Evolutionary conservation across 768 basidiomycete species (phyloP), one percentile per base, ranked within the genome.

Genomic region (Amanita fuliginea): DNA sequence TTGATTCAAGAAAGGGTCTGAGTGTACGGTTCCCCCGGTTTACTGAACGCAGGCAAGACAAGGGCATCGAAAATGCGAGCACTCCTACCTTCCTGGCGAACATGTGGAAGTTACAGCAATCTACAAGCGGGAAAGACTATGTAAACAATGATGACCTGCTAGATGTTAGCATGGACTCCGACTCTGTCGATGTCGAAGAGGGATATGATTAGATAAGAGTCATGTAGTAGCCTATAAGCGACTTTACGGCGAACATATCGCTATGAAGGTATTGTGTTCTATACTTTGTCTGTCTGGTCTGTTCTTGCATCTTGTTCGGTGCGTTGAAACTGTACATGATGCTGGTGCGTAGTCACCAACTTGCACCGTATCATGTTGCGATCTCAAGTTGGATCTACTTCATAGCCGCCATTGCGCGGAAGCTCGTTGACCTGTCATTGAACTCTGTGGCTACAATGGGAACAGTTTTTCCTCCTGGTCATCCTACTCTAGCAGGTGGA

Each of bases 11-110:
- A 45, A 72, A 83, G 22, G 93, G 93, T 4, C 68, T 94, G 26
- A 87, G 85, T 56, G 64, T 95, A 10, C 82, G 93, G 10, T 96
- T 96, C 63, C 93, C 93, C 36, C 74, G 92, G 32, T 95, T 94
- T 66, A 71, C 94, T 49, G 76, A 72, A 51, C 58, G 77, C 6
- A 70, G 86, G 21, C 79, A 82, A 8, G 92, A 94, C 64, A 93
- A 91, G 63, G 57, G 58, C 4, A 71, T 81, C 45, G 81, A 84
- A 57, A 64, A 83, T 55, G 90, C 88, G 2, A 90, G 81, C 55
- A 81, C 82, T 3, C 72, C 81, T 2, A 70, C 75, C 16, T 81
- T 87, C 59, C 68, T 94, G 43, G 83, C 77, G 7, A 70, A 73
- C 10, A 75, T 92, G 62, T 92, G 80, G 64, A 67, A 69, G 47